These are phyloP conservation scores for Aspergillus latus DNA, from an alignment of 2,329 filamentous ascomycete genomes.

Conservation along the genomic window DNA sequence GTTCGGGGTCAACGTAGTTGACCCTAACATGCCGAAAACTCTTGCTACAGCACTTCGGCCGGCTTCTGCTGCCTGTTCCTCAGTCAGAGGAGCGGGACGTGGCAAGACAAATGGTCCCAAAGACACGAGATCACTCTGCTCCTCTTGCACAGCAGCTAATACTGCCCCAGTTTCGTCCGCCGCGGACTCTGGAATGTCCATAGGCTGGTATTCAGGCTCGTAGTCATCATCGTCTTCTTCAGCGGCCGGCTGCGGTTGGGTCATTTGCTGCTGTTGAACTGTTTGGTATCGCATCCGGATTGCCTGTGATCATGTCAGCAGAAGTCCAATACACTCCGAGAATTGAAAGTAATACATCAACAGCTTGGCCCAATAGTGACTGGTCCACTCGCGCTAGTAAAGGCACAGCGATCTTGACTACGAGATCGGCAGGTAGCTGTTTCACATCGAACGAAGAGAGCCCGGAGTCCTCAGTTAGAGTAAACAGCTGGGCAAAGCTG, in stretches of 20 bases:
- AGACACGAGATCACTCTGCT: conserved; percentile 59
- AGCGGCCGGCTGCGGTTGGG: conserved; percentile 28
- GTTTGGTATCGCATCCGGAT: conserved; percentile 41
- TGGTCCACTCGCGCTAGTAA: conserved; percentile 72
- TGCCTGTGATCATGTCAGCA: conserved; percentile 31
- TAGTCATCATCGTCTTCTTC: conserved; percentile 79
- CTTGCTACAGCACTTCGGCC: conserved; percentile 72
- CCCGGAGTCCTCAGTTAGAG: conserved; percentile 72
- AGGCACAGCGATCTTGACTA: conserved; percentile 77
- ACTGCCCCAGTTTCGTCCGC: conserved; percentile 63
- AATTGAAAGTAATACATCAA: conserved; percentile 56
- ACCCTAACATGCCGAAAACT: conserved; percentile 74
- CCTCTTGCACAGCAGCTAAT: conserved; percentile 71
- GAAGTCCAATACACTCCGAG: not conserved
- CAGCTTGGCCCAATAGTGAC: conserved; percentile 67
- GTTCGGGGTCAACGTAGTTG: conserved; percentile 65
- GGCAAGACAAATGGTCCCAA: conserved; percentile 77
- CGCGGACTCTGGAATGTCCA: conserved; percentile 51
- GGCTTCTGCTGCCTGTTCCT: conserved; percentile 69
- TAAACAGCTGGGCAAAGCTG: conserved; percentile 81
- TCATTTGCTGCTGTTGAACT: conserved; percentile 37
- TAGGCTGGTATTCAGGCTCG: conserved; percentile 79
- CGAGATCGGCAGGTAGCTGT: conserved; percentile 70
- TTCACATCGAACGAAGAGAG: conserved; percentile 81
- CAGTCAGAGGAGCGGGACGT: conserved; percentile 69